Evolutionary conservation across 495 filamentous ascomycete species (phyloP).

Genomic region (Aspergillus baeticus): DNA sequence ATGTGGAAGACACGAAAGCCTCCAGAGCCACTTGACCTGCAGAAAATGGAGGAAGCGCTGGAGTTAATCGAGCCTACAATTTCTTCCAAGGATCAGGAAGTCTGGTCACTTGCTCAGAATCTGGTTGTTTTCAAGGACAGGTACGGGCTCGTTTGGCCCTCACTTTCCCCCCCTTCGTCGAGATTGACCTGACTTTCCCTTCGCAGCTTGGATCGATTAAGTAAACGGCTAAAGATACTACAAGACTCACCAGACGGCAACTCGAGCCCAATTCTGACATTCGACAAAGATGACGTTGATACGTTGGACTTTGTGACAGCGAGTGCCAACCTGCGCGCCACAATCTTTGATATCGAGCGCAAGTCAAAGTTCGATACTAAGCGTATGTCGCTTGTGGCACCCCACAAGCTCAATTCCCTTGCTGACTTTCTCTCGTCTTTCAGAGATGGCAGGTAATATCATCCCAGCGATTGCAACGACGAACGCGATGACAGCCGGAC

Average conservation of each 20-base stretch:
- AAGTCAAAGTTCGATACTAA: slow-evolving; percentile 97
- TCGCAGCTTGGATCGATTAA: slow-evolving; percentile 67
- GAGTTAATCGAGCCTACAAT: slow-evolving; percentile 51
- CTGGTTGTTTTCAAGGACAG: slow-evolving; percentile 83
- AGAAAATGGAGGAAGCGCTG: slow-evolving; percentile 48
- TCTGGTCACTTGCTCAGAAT: slow-evolving; percentile 83
- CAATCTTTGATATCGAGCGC: slow-evolving; percentile 79
- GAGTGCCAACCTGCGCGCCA: slow-evolving; percentile 82
- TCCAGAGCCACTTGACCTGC: slow-evolving; percentile 71
- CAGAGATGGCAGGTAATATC: slow-evolving; percentile 97
- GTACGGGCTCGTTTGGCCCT: slow-evolving; percentile 25
- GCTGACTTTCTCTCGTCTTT: background rate
- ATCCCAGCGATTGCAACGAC: slow-evolving; percentile 98
- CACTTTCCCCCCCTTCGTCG: background rate
- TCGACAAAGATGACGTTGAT: slow-evolving; percentile 97
- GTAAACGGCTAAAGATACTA: slow-evolving; percentile 65
- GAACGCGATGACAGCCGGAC: slow-evolving; percentile 90
- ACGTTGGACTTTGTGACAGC: slow-evolving; percentile 94
- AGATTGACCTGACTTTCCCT: slow-evolving; percentile 11
- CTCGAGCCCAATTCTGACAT: slow-evolving; percentile 65
- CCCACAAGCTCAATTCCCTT: background rate
- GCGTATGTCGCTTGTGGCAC: slow-evolving; percentile 40
- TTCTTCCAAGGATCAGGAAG: slow-evolving; percentile 64
- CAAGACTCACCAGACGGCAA: slow-evolving; percentile 45
- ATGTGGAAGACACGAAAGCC: slow-evolving; percentile 89